Percentiles rank a stretch among this genome's conserved stretches.
phyloP scores from a whole-genome alignment of 1,284 basidiomycete genomes.

The Austroboletus niveus region DNA sequence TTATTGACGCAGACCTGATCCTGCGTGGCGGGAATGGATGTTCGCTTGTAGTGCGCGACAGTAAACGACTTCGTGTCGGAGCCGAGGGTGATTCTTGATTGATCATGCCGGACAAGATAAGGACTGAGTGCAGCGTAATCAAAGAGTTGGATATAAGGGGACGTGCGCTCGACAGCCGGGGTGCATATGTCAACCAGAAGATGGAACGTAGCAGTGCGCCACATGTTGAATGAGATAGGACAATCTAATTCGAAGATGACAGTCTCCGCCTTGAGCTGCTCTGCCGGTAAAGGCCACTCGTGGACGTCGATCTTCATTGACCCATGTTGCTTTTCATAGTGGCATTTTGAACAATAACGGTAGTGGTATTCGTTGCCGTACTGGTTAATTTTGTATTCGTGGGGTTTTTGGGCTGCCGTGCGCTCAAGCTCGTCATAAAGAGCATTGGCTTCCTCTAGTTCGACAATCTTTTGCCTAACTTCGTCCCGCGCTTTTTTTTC shows the following conservation, averaged over 20 bases:
- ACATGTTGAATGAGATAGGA: conserved; percentile 41
- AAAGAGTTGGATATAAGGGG: conserved; percentile 6
- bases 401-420: neutral
- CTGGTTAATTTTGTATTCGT: neutral
- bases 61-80: conserved; percentile 38
- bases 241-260: conserved; percentile 46
- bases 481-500: conserved; percentile 17
- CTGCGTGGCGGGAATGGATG: conserved; percentile 27
- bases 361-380: neutral
- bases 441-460: conserved; percentile 21
- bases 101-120: conserved; percentile 3
- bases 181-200: conserved; percentile 37
- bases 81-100: conserved; percentile 34
- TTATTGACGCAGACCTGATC: conserved; percentile 36
- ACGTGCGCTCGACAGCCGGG: neutral
- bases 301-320: conserved; percentile 34
- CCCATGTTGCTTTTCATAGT: conserved; percentile 4
- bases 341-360: neutral
- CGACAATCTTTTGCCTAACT: conserved; percentile 19
- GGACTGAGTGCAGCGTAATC: conserved; percentile 14
- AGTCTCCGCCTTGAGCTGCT: conserved; percentile 17
- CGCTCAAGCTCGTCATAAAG: conserved; percentile 12
- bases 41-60: conserved; percentile 35
- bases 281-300: conserved; percentile 48
- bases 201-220: conserved; percentile 43